Base-by-base conservation (phyloP, 306 rosid species). In the Prunus mongolica region DNA sequence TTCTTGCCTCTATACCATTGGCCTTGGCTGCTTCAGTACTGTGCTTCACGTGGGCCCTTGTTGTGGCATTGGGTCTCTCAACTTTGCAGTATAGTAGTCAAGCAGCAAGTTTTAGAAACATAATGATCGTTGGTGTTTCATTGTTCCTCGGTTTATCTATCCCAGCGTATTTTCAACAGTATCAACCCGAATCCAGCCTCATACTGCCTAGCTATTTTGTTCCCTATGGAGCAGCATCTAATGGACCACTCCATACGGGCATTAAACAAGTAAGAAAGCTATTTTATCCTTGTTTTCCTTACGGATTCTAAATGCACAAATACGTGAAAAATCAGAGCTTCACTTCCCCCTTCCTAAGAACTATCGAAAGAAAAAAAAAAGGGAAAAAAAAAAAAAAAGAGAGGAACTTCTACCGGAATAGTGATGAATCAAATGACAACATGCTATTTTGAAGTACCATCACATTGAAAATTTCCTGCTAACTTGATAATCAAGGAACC, bases 31-130 rank as follows among this genome's bases (percentile, higher is more conserved):
- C 98, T 79, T 89, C 97, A 15, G 80, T 87, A 44, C 82, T 95
- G 51, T 92, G 97, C 83, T 92, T 95, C 88, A 88, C 86, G 70
- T 95, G 98, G 98, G 97, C 91, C 56, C 98, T 92, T 18, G 89
- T 82, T 16, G 89, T 82, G 52, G 87, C 97, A 14, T 80, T 95
- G 66, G 98, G 98, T 44, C 88, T 92, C 58, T 90, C 92, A 2
- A 90, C 87, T 65, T 81, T 92, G 82, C 98, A 92, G 76, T 86
- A 89, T 60, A 62, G 88, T 60, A 57, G 88, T 79, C 97, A 84
- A 81, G 85, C 91, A 22, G 75, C 91, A 73, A 90, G 96, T 84
- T 86, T 88, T 80, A 85, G 98, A 76, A 92, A 92, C 89, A 90
- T 89, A 67, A 86, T 85, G 28, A 89, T 95, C 72, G 92, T 90